phyloP scores from a whole-genome alignment of 2,329 filamentous ascomycete species.

The Rhynchosporium graminicola region DNA sequence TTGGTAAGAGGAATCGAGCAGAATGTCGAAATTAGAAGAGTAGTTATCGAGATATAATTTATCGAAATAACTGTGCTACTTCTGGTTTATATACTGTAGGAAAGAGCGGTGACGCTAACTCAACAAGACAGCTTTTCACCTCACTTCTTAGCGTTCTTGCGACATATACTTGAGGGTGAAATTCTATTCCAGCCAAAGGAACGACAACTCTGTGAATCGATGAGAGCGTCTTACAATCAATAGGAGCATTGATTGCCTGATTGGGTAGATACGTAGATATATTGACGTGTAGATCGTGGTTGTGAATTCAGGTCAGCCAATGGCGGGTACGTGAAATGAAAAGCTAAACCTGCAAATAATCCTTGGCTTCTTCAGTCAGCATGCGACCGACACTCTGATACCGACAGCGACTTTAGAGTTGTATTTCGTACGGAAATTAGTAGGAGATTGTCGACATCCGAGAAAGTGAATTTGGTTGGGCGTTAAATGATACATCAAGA shows the following conservation, averaged over 20 bases:
- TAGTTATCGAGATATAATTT: too few relatives aligned
- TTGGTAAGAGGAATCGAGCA: not conserved
- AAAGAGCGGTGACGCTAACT: too few relatives aligned
- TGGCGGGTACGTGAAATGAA: not conserved
- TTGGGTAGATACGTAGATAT: not conserved
- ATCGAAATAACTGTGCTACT: too few relatives aligned
- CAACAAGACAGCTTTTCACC: too few relatives aligned
- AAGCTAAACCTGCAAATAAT: not conserved
- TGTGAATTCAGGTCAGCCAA: not conserved
- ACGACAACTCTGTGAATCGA: too few relatives aligned
- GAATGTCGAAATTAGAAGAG: not conserved
- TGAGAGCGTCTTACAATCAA: not conserved
- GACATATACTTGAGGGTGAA: too few relatives aligned
- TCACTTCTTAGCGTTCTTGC: too few relatives aligned
- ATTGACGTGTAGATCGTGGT: not conserved
- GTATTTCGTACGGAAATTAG: not conserved
- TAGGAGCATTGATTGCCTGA: not conserved
- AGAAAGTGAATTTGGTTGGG: too few relatives aligned
- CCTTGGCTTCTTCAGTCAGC: not conserved
- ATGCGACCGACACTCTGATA: not conserved
- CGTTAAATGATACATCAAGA: too few relatives aligned
- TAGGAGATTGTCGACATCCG: too few relatives aligned
- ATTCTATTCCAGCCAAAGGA: too few relatives aligned
- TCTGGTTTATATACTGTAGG: too few relatives aligned
- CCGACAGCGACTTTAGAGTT: not conserved